A percentile compares a stretch with the other conserved stretches of the same genome.
Conservation (phyloP, 2,329 filamentous ascomycete genomes). For the Pseudocercospora crystallina region DNA sequence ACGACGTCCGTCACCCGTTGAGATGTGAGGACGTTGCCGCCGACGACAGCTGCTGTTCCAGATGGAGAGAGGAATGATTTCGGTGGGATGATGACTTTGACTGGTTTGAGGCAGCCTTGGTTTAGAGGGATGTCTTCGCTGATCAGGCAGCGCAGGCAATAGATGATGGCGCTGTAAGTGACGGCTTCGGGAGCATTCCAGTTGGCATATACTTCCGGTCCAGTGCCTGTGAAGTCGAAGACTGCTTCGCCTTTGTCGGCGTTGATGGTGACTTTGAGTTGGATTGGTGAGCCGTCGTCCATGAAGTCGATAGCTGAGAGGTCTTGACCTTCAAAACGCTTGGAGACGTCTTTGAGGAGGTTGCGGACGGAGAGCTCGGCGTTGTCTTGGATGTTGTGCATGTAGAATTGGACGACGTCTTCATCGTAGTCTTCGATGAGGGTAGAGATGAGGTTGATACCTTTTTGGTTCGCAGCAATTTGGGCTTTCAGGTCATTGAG, state of each 20-base stretch:
- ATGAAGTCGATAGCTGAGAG: conserved; percentile 77
- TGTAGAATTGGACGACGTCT: conserved; percentile 76
- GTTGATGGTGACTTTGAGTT: conserved; percentile 73
- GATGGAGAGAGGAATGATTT: conserved; percentile 73
- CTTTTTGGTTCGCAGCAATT: conserved; percentile 82
- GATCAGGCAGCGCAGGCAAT: conserved; percentile 77
- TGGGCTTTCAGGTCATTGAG: conserved; percentile 85
- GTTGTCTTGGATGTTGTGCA: conserved; percentile 78
- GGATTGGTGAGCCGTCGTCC: conserved; percentile 81
- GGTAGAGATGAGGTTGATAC: conserved; percentile 72
- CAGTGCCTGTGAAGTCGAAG: conserved; percentile 78
- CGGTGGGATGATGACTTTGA: conserved; percentile 71
- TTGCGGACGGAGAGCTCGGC: conserved; percentile 73
- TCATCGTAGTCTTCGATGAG: conserved; percentile 78
- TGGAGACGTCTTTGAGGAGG: conserved; percentile 70
- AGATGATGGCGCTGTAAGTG: conserved; percentile 81
- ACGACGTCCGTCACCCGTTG: conserved; percentile 84
- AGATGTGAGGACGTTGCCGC: conserved; percentile 75
- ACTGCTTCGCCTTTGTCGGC: conserved; percentile 70
- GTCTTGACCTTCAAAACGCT: conserved; percentile 67
- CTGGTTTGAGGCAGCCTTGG: conserved; percentile 77
- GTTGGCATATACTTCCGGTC: conserved; percentile 66
- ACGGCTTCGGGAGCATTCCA: conserved; percentile 81
- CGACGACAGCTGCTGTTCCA: conserved; percentile 75
- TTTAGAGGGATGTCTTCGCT: conserved; percentile 81